Conservation (phyloP, 768 basidiomycete genomes). For the Kockovaella imperatae region DNA sequence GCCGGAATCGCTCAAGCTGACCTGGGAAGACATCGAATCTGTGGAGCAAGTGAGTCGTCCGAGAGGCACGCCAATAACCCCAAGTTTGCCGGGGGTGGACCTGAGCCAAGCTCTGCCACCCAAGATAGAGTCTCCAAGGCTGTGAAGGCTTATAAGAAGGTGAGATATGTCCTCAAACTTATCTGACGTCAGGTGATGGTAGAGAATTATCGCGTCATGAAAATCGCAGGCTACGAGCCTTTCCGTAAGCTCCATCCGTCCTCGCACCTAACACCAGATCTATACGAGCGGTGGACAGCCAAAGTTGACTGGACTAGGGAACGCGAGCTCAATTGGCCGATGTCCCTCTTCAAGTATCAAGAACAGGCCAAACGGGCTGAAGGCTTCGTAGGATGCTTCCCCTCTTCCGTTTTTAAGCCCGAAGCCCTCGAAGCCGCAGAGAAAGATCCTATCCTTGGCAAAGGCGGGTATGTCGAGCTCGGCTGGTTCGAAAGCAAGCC, state of each 20-base stretch:
- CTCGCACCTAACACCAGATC: conserved; percentile 2
- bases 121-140: background rate
- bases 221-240: conserved; percentile 10
- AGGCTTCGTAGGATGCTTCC: conserved; percentile 10
- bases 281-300: conserved; percentile 11
- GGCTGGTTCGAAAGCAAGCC: conserved; percentile 11
- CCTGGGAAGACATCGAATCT: background rate
- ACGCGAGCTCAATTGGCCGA: conserved; percentile 7
- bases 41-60: background rate
- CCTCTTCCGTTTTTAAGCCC: conserved; percentile 9
- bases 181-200: conserved; percentile 1
- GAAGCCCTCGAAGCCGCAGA: conserved; percentile 5
- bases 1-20: background rate
- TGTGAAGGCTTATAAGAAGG: background rate
- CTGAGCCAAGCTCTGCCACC: background rate
- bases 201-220: conserved; percentile 4
- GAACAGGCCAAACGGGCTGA: background rate
- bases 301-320: conserved; percentile 6
- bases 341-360: conserved; percentile 5
- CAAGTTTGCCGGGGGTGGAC: background rate
- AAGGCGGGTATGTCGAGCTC: conserved; percentile 2
- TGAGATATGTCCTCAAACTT: background rate
- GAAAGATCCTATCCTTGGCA: conserved; percentile 3
- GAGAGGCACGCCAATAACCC: background rate
- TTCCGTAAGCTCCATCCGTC: conserved; percentile 9